These are phyloP conservation scores for Darksidea phi DNA, from an alignment of 495 filamentous ascomycete genomes.

Conservation along the genomic window DNA sequence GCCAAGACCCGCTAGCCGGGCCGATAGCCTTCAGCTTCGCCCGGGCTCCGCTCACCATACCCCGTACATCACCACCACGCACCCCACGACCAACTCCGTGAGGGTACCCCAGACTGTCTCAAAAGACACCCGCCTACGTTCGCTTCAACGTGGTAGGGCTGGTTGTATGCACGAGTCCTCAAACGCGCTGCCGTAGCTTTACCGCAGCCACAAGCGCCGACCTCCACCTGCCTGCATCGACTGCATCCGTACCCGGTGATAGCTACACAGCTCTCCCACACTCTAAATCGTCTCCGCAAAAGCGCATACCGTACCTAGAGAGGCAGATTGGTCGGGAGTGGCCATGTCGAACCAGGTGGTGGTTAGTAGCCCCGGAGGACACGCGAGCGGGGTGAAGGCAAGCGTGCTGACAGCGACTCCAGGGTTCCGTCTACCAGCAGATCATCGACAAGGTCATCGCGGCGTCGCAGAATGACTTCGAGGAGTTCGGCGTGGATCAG, in stretches of 20 bases:
- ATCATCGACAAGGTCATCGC: conserved; percentile 92
- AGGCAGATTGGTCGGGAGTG: neutral
- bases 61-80: conserved; percentile 24
- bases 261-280: neutral
- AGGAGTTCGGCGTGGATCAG: conserved; percentile 90
- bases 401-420: conserved; percentile 26
- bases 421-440: conserved; percentile 78
- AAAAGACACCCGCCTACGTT: conserved; percentile 14
- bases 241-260: neutral
- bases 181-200: conserved; percentile 1
- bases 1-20: neutral
- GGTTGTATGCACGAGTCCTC: conserved; percentile 1
- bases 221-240: conserved; percentile 17
- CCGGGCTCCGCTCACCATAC: conserved; percentile 1
- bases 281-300: neutral
- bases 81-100: conserved; percentile 24
- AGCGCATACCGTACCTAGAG: neutral
- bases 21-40: conserved; percentile 14
- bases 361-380: conserved; percentile 21
- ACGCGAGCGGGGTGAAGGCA: conserved; percentile 3
- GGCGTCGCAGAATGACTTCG: conserved; percentile 87
- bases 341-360: conserved; percentile 35
- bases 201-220: conserved; percentile 23
- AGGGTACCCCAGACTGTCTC: conserved; percentile 13
- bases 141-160: conserved; percentile 1